These are phyloP conservation scores for Cylindrotheca closterium DNA, from an alignment of 108 stramenopile genomes.

Conservation along the genomic window DNA sequence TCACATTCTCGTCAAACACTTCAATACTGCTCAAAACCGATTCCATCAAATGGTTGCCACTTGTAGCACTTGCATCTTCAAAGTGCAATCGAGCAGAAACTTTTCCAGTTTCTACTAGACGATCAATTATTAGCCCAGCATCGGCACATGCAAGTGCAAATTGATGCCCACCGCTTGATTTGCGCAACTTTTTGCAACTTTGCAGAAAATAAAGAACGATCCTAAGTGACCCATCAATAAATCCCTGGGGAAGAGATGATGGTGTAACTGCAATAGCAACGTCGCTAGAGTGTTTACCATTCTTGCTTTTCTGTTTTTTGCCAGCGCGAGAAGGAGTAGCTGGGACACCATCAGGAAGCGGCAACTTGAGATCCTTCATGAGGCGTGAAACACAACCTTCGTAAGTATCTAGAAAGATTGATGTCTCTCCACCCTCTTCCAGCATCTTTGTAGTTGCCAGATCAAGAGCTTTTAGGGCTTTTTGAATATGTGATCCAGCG, in stretches of 20 bases:
- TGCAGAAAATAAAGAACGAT: constrained; percentile 25
- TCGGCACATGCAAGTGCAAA: constrained; percentile 21
- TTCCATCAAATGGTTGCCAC: constrained; percentile 12
- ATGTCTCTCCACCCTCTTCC: constrained; percentile 1
- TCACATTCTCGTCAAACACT: constrained; percentile 14
- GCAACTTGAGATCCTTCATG: constrained; percentile 4
- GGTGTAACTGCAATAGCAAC: constrained; percentile 8
- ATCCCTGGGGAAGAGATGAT: constrained; percentile 27
- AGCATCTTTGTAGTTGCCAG: background rate
- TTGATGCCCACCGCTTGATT: background rate
- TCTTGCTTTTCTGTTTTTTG: constrained; percentile 5
- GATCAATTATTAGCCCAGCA: constrained; percentile 31
- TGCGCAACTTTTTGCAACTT: constrained; percentile 2
- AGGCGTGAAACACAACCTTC: constrained; percentile 19
- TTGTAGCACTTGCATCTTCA: constrained; percentile 17
- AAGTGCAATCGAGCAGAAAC: constrained; percentile 39
- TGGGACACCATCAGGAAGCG: constrained; percentile 3
- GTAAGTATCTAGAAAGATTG: constrained; percentile 22
- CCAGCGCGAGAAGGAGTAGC: constrained; percentile 9
- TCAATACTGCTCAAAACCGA: constrained; percentile 10
- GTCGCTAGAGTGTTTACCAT: constrained; percentile 5
- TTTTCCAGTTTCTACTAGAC: constrained; percentile 28
- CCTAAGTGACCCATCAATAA: constrained; percentile 33
- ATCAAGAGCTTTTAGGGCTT: constrained; percentile 11
- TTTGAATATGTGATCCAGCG: constrained; percentile 7